phyloP scores from a whole-genome alignment of 495 filamentous ascomycete genomes.

The Xanthoparmelia taractica region DNA sequence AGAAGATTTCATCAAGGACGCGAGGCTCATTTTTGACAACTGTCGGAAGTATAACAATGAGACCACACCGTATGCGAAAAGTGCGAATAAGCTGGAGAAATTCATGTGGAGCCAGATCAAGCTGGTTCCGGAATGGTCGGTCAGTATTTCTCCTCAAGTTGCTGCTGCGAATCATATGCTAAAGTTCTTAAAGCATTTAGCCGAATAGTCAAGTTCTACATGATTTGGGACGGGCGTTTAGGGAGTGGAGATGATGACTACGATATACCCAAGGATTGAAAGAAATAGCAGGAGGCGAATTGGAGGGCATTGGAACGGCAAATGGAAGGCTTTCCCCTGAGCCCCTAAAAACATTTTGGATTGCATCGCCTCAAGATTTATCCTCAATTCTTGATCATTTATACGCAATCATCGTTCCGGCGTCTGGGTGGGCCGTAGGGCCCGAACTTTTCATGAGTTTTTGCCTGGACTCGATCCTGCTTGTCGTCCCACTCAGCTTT shows the following conservation, averaged over 20 bases:
- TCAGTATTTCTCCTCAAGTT: conserved; percentile 33
- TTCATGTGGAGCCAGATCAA: conserved; percentile 93
- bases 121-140: conserved; percentile 93
- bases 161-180: not conserved
- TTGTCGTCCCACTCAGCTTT: not conserved
- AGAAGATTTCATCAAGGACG: conserved; percentile 90
- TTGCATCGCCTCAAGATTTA: not conserved
- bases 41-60: conserved; percentile 95
- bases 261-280: conserved; percentile 7
- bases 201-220: conserved; percentile 31
- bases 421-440: too few species aligned
- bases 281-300: not conserved
- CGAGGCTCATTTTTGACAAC: conserved; percentile 87
- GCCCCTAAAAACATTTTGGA: not conserved
- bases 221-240: conserved; percentile 1
- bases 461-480: not conserved
- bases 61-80: conserved; percentile 89
- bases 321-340: not conserved
- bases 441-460: too few species aligned
- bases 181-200: conserved; percentile 35
- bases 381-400: not conserved
- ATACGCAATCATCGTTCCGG: not conserved
- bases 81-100: conserved; percentile 90
- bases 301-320: not conserved
- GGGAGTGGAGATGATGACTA: not conserved